phyloP scores from a whole-genome alignment of 805 yeast genomes.

The Sugiyamaella boreocaroliniensis region DNA sequence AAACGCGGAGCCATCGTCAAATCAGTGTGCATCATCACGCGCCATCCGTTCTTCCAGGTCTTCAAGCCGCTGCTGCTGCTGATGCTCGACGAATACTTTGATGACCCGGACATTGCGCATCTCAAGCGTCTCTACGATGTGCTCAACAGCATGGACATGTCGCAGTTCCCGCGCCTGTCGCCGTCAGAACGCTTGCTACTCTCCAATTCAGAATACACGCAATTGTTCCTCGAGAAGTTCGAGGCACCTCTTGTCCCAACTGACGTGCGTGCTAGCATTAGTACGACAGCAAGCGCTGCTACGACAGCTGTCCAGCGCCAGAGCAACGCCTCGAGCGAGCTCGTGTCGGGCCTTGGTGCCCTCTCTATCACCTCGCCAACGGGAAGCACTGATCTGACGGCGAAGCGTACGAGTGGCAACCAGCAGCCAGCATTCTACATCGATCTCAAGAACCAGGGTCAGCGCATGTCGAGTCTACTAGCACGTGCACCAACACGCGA shows the following conservation, averaged over 20 bases:
- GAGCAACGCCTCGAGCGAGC: background rate
- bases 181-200: slow-evolving; percentile 25
- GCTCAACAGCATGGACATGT: slow-evolving; percentile 25
- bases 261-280: background rate
- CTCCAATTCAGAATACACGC: slow-evolving; percentile 20
- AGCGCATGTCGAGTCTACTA: slow-evolving; percentile 14
- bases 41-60: slow-evolving; percentile 44
- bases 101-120: slow-evolving; percentile 9
- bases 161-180: slow-evolving; percentile 25
- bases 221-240: slow-evolving; percentile 24
- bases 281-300: background rate
- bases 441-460: slow-evolving; percentile 23
- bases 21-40: slow-evolving; percentile 53
- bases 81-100: slow-evolving; percentile 45
- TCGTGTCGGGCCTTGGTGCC: background rate
- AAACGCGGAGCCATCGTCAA: slow-evolving; percentile 56
- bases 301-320: background rate
- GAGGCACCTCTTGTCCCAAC: slow-evolving; percentile 6
- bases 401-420: background rate
- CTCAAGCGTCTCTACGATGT: slow-evolving; percentile 27
- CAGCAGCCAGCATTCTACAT: slow-evolving; percentile 19
- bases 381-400: background rate
- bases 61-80: slow-evolving; percentile 54
- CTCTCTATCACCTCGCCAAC: background rate
- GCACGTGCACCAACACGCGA: slow-evolving; percentile 16